Conservation (phyloP, 345 rosid species). For the Zanthoxylum bungeanum region DNA sequence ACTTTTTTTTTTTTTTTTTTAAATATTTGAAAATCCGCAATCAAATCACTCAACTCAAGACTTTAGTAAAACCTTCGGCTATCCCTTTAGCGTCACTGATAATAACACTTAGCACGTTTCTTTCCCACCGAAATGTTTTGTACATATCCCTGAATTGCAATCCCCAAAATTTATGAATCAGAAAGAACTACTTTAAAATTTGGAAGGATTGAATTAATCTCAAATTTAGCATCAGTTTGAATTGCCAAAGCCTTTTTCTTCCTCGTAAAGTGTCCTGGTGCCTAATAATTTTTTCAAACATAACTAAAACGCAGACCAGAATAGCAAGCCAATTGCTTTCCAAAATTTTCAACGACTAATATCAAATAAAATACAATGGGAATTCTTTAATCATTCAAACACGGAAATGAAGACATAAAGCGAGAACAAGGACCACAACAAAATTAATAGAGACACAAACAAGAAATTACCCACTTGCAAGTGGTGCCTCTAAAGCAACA, state of each 20-base stretch:
- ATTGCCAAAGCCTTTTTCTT: background rate
- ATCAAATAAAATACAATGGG: background rate
- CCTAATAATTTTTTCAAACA: background rate
- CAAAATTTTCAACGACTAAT: too few relatives aligned
- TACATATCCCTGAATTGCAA: too few relatives aligned
- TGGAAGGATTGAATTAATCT: too few relatives aligned
- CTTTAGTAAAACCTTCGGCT: too few relatives aligned
- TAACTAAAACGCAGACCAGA: background rate
- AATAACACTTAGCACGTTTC: too few relatives aligned
- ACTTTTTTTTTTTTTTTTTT: too few relatives aligned
- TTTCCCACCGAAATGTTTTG: too few relatives aligned
- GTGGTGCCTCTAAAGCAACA: slow-evolving; percentile 17
- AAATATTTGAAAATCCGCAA: too few relatives aligned
- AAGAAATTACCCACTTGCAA: slow-evolving; percentile 26
- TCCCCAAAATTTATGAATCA: too few relatives aligned
- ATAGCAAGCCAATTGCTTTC: background rate
- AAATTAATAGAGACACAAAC: slow-evolving; percentile 1
- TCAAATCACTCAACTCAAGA: too few relatives aligned
- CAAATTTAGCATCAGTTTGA: background rate
- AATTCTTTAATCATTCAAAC: background rate
- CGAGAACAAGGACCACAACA: slow-evolving; percentile 1
- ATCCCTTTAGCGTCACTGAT: too few relatives aligned
- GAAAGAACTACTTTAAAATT: too few relatives aligned
- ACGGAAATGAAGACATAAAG: slow-evolving; percentile 2
- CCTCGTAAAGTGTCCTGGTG: background rate